phyloP scores from a whole-genome alignment of 306 rosid genomes.

The Citrullus amarus region DNA sequence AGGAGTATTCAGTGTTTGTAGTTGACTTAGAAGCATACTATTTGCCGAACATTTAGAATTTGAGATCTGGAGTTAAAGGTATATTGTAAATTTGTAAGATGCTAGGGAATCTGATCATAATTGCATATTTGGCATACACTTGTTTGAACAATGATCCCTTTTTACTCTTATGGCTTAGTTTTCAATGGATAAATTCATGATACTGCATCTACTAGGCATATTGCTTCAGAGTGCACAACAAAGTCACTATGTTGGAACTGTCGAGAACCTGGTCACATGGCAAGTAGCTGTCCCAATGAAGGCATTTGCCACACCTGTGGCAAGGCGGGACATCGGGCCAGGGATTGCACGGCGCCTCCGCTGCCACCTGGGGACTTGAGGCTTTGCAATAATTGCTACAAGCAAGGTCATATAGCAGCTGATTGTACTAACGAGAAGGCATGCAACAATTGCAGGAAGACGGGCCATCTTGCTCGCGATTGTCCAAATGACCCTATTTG shows the following conservation, averaged over 20 bases:
- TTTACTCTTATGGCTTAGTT: not conserved
- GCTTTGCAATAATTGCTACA: constrained; percentile 93
- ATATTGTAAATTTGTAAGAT: not conserved
- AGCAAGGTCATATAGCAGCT: constrained; percentile 94
- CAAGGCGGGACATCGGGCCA: constrained; percentile 87
- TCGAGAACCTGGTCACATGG: constrained; percentile 97
- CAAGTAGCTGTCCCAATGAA: constrained; percentile 80
- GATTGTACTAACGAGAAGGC: constrained; percentile 97
- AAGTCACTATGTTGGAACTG: constrained; percentile 97
- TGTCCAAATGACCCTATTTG: constrained; percentile 92
- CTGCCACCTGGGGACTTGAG: constrained; percentile 89
- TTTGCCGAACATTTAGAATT: not conserved
- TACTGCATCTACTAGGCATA: constrained; percentile 42
- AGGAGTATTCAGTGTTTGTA: not conserved
- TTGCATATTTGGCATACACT: not conserved
- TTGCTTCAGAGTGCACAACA: constrained; percentile 91
- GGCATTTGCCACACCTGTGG: constrained; percentile 99
- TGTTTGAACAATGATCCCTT: not conserved
- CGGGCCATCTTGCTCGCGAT: constrained; percentile 96
- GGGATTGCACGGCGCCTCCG: constrained; percentile 80
- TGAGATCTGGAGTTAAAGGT: not conserved
- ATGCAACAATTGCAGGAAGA: constrained; percentile 97
- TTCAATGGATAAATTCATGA: not conserved
- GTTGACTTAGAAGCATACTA: no score
- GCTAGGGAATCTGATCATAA: not conserved